Conservation (phyloP, 495 filamentous ascomycete genomes). For the Hyaloscypha bicolor region DNA sequence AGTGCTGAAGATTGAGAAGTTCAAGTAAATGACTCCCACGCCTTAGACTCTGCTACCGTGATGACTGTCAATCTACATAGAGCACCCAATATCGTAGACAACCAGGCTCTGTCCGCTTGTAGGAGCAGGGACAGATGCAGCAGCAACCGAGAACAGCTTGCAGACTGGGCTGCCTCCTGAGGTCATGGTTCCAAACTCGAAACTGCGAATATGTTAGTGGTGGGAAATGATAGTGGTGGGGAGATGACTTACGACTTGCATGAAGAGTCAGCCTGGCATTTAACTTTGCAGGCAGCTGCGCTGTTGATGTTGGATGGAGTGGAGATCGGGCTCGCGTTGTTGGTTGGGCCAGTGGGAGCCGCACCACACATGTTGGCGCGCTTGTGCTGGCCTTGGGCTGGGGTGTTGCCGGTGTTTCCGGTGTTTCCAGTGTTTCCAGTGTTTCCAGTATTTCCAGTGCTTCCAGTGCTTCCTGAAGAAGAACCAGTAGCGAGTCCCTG, state of each 20-base stretch:
- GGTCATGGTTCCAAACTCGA: constrained; percentile 19
- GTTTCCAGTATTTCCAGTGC: background rate
- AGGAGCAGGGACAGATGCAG: constrained; percentile 16
- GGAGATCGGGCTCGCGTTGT: constrained; percentile 14
- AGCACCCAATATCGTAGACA: constrained; percentile 22
- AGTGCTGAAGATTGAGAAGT: background rate
- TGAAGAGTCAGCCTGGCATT: constrained; percentile 12
- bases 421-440: background rate
- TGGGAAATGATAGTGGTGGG: background rate
- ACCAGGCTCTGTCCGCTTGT: constrained; percentile 17
- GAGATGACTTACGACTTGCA: constrained; percentile 17
- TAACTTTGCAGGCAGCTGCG: constrained; percentile 9
- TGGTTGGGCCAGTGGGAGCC: constrained; percentile 14
- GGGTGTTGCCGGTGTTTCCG: too few species aligned
- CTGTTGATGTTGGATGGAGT: constrained; percentile 13
- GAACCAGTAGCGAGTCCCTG: constrained; percentile 10
- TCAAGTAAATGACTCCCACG: background rate
- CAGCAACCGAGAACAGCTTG: constrained; percentile 17
- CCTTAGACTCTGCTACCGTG: background rate
- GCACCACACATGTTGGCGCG: constrained; percentile 14
- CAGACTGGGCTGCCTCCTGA: constrained; percentile 4
- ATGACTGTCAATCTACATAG: constrained; percentile 4
- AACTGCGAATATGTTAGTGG: constrained; percentile 1
- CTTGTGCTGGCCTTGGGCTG: background rate
- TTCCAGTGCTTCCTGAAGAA: background rate